Conservation (phyloP, 1,139 yeast species). For the Groenewaldozyma auringiensis region DNA sequence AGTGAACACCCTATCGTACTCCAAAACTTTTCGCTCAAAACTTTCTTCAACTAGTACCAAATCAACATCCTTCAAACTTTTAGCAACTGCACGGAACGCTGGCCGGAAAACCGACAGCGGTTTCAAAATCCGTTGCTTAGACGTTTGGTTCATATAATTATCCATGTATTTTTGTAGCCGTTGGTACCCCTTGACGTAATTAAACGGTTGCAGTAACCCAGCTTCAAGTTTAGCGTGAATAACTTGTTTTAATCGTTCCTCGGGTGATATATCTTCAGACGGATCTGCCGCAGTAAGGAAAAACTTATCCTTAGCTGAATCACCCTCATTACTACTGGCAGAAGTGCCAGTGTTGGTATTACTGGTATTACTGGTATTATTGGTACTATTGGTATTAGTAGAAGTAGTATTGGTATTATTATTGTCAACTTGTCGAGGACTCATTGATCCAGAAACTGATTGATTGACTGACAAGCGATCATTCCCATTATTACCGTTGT, state of each 20-base stretch:
- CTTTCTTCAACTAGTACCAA: constrained; percentile 88
- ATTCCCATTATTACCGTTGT: not conserved
- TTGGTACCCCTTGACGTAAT: constrained; percentile 91
- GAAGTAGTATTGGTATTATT: constrained; percentile 7
- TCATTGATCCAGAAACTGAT: not conserved
- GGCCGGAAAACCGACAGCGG: constrained; percentile 86
- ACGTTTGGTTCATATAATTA: constrained; percentile 77
- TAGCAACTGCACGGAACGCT: constrained; percentile 88
- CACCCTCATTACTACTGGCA: constrained; percentile 31
- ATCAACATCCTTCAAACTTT: constrained; percentile 85
- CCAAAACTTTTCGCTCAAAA: constrained; percentile 86
- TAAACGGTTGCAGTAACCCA: constrained; percentile 85
- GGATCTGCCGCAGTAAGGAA: constrained; percentile 97
- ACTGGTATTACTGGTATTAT: constrained; percentile 2
- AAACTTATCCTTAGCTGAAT: constrained; percentile 85
- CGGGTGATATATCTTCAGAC: constrained; percentile 88
- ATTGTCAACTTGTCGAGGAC: constrained; percentile 9
- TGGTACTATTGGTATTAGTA: constrained; percentile 4
- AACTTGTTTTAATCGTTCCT: constrained; percentile 89
- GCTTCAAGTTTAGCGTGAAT: constrained; percentile 93
- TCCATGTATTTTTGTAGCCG: constrained; percentile 88
- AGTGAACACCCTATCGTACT: constrained; percentile 91
- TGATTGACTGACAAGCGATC: not conserved
- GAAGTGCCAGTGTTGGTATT: constrained; percentile 7
- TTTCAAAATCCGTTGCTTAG: constrained; percentile 79